These are phyloP conservation scores for Chrysosporium queenslandicum DNA, from an alignment of 2,329 filamentous ascomycete species.

Conservation along the genomic window DNA sequence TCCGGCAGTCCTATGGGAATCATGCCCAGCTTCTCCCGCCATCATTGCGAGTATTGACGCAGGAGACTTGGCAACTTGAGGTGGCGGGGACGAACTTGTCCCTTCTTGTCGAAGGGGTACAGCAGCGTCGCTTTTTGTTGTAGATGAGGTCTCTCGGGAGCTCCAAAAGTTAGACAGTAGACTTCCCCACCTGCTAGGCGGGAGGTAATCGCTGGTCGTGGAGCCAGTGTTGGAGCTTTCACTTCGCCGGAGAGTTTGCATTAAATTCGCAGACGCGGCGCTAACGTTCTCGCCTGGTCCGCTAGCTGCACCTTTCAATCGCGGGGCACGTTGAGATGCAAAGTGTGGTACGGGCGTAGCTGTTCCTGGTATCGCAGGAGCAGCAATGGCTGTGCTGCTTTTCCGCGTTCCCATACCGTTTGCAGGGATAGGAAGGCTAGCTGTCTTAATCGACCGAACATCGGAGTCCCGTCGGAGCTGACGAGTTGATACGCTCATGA, in stretches of 20 bases:
- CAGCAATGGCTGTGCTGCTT: slow-evolving; percentile 42
- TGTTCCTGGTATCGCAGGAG: slow-evolving; percentile 42
- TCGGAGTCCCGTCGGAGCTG: slow-evolving; percentile 34
- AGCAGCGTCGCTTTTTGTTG: slow-evolving; percentile 27
- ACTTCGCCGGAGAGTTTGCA: slow-evolving; percentile 45
- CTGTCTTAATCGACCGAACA: slow-evolving; percentile 35
- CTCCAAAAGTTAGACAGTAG: slow-evolving; percentile 49
- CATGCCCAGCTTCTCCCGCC: not conserved
- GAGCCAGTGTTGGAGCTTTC: slow-evolving; percentile 41
- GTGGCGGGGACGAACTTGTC: not conserved
- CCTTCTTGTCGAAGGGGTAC: slow-evolving; percentile 10
- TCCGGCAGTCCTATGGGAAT: not conserved
- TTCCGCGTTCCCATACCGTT: slow-evolving; percentile 36
- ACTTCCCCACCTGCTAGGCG: slow-evolving; percentile 45
- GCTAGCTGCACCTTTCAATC: not conserved
- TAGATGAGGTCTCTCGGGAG: slow-evolving; percentile 40
- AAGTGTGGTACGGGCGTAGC: slow-evolving; percentile 47
- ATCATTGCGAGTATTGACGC: slow-evolving; percentile 2
- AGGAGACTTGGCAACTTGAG: not conserved
- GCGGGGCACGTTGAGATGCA: slow-evolving; percentile 31
- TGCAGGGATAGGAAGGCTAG: slow-evolving; percentile 38
- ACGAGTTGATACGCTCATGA: slow-evolving; percentile 20
- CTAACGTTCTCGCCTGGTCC: slow-evolving; percentile 27
- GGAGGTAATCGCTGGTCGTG: slow-evolving; percentile 39
- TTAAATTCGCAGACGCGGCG: slow-evolving; percentile 46